Evolutionary conservation across 2,329 filamentous ascomycete genomes (phyloP), one percentile per base, ranked within the genome.

Genomic region (Microcyclospora pomicola): DNA sequence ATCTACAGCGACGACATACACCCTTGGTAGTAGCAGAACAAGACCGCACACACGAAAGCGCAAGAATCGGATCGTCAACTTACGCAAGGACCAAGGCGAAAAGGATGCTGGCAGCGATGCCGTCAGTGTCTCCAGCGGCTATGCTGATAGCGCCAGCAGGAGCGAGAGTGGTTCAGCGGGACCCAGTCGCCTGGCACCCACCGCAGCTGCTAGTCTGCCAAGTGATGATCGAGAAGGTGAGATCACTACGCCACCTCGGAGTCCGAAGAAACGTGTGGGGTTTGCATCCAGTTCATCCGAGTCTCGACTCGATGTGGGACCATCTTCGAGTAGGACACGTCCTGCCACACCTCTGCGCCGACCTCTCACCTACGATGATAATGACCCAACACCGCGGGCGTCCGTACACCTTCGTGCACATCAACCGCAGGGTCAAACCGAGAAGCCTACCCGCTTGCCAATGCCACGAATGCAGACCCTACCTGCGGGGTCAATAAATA

Each of bases 11-110:
- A 55, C 53, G 1, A 42, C 53, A 1, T 60, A 65, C 29, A 71
- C 72, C 11, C 65, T 84, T 7, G 77, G 77, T 14, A 67, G 73
- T 3, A 70, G 69, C 37, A 66, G 73, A 34, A 64, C 71, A 32
- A 73, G 81, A 46, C 64, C 76, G 3, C 68, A 70, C 15, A 69
- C 74, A 27, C 74, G 82, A 38, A 88, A 83, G 64, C 82, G 83
- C 67, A 92, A 88, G 71, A 84, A 75, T 41, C 71, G 84, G 14
- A 78, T 92, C 11, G 82, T 92, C 42, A 85, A 92, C 52, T 66
- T 92, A 11, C 72, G 84, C n/a, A 75, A 71, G 43, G 67, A 72
- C 44, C 45, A 43, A 4, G 39, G 71, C 50, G 64, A 67, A 3
- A 68, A 70, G 41, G 59, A 55, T 10, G 58, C 57, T 37, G 42